phyloP scores from a whole-genome alignment of 441 rosid genomes.

The Bocquillonia castaneifolia region DNA sequence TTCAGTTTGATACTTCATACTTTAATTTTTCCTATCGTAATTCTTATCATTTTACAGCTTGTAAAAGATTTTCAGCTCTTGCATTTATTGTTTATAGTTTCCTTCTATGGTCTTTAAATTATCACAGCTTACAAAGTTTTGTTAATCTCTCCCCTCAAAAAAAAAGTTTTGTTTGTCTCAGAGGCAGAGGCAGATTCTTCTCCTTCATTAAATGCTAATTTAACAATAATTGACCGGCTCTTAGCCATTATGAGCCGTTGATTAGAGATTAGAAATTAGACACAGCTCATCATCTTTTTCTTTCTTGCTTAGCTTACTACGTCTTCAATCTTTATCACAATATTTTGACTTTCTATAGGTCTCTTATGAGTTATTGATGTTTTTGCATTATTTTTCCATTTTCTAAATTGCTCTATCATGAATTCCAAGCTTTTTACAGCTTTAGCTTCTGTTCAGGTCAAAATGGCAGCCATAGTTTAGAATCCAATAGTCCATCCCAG shows the following conservation, averaged over 20 bases:
- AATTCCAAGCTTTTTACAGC: slow-evolving; percentile 1
- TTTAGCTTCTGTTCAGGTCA: slow-evolving; percentile 41
- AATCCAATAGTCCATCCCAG: slow-evolving; percentile 31
- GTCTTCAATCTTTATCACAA: not conserved
- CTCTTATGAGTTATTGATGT: not conserved
- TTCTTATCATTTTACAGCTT: not conserved
- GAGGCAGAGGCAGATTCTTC: not conserved
- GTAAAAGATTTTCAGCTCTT: not conserved
- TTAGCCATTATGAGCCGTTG: too few species aligned
- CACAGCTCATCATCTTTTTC: not conserved
- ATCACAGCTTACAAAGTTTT: too few species aligned
- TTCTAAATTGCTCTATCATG: not conserved
- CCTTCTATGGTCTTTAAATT: not conserved
- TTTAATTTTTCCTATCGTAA: not conserved
- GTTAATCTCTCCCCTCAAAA: too few species aligned
- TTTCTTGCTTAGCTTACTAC: too few species aligned
- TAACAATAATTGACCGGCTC: too few species aligned
- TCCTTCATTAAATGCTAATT: not conserved
- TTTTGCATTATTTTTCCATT: not conserved
- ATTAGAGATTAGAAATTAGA: too few species aligned
- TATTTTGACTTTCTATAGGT: not conserved
- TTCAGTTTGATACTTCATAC: not conserved
- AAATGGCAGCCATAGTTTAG: slow-evolving; percentile 35
- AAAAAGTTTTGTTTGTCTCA: not conserved
- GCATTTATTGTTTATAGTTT: not conserved